phyloP scores from a whole-genome alignment of 2,329 filamentous ascomycete genomes.

The Hortaea werneckii region DNA sequence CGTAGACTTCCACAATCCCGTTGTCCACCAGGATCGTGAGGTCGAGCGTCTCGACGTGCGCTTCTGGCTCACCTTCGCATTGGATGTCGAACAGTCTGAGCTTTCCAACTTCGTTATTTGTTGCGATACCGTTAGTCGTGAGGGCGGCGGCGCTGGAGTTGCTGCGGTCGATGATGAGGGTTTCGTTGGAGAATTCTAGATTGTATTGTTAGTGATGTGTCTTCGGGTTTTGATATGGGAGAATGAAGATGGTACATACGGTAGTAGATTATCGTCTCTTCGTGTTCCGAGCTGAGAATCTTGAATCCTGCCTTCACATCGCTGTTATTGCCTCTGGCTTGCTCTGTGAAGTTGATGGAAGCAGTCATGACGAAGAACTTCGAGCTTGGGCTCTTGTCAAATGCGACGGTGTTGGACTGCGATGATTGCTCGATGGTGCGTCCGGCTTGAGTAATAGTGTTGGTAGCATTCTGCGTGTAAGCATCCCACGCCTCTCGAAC shows the following conservation, averaged over 20 bases:
- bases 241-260: constrained; percentile 3
- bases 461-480: background rate
- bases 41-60: constrained; percentile 28
- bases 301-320: constrained; percentile 32
- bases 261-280: constrained; percentile 36
- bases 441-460: background rate
- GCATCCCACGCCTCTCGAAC: background rate
- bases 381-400: constrained; percentile 17
- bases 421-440: background rate
- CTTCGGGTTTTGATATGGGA: no score
- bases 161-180: constrained; percentile 32
- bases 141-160: constrained; percentile 30
- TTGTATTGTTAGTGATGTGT: background rate
- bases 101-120: constrained; percentile 26
- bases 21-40: constrained; percentile 34
- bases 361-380: constrained; percentile 33
- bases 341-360: constrained; percentile 27
- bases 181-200: constrained; percentile 33
- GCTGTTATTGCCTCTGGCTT: constrained; percentile 21
- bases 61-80: constrained; percentile 15
- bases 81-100: constrained; percentile 28
- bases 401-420: background rate
- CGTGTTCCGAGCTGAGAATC: constrained; percentile 31
- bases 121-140: constrained; percentile 29
- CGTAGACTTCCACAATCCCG: constrained; percentile 29